Evolutionary conservation across 2,329 filamentous ascomycete species (phyloP).

Genomic region (Cercospora janseana): DNA sequence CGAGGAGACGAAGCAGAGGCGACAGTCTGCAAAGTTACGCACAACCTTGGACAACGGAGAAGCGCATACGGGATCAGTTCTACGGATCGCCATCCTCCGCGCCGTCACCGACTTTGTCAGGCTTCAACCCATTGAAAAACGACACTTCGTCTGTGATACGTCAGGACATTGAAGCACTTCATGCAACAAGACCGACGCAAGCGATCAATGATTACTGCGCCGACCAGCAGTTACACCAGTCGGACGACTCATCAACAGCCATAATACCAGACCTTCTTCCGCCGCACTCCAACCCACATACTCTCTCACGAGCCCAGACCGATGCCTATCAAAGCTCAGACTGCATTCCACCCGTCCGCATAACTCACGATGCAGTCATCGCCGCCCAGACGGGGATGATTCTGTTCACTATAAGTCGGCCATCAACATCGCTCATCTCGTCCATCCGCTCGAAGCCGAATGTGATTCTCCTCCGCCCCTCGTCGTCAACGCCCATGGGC

Average conservation of each 20-base stretch:
- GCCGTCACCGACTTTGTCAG: neutral
- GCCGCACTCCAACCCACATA: conserved; percentile 28
- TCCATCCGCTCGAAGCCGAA: conserved; percentile 27
- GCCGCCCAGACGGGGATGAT: conserved; percentile 17
- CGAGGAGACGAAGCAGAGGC: neutral
- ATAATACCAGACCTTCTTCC: conserved; percentile 27
- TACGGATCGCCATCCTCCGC: conserved; percentile 10
- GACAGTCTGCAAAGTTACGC: conserved; percentile 11
- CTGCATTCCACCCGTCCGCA: conserved; percentile 21
- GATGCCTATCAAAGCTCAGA: conserved; percentile 20
- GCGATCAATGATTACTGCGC: neutral
- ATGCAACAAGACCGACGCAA: conserved; percentile 14
- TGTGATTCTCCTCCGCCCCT: conserved; percentile 19
- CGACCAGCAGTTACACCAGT: neutral
- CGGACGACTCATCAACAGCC: conserved; percentile 2
- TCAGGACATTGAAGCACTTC: conserved; percentile 5
- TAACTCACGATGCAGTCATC: conserved; percentile 23
- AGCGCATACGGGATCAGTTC: conserved; percentile 17
- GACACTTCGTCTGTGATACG: neutral
- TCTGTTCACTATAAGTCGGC: conserved; percentile 22
- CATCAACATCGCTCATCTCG: conserved; percentile 23
- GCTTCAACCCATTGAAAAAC: neutral
- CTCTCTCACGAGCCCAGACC: conserved; percentile 24
- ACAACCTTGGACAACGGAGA: conserved; percentile 7
- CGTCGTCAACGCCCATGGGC: conserved; percentile 18